These are phyloP conservation scores for Fraxinus greggii DNA, from an alignment of 305 asterid species.

Conservation along the genomic window DNA sequence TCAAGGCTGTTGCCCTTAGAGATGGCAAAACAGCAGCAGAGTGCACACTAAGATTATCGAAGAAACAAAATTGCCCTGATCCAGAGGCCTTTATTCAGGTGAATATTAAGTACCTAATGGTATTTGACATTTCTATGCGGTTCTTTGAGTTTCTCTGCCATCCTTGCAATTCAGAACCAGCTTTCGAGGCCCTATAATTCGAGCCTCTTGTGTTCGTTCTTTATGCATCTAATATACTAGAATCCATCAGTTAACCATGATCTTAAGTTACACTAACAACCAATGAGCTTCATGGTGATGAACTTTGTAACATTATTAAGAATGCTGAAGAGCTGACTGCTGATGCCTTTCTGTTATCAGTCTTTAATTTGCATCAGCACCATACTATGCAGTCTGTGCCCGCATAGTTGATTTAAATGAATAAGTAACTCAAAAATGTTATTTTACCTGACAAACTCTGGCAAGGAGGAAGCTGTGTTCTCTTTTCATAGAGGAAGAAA, in stretches of 20 bases:
- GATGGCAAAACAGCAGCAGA: slow-evolving; percentile 91
- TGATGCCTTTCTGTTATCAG: neutral
- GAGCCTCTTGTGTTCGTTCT: neutral
- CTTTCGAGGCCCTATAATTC: neutral
- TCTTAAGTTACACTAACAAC: neutral
- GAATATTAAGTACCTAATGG: slow-evolving; percentile 12
- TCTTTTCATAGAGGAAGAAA: neutral
- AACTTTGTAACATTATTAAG: neutral
- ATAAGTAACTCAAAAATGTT: neutral
- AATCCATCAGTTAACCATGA: neutral
- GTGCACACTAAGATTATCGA: slow-evolving; percentile 64
- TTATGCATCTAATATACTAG: neutral
- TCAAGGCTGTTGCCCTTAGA: slow-evolving; percentile 84
- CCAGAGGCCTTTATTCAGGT: slow-evolving; percentile 86
- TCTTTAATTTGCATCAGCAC: neutral
- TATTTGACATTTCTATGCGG: neutral
- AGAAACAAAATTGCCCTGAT: slow-evolving; percentile 87
- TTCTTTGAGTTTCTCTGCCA: slow-evolving; percentile 3
- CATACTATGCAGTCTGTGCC: neutral
- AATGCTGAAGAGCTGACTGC: neutral
- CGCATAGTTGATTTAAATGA: neutral
- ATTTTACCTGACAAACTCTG: neutral
- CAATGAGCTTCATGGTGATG: neutral
- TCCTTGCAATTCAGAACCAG: neutral
- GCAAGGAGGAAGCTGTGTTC: neutral